Base-by-base conservation (phyloP, 164 flowering plant species). In the Tinospora cordifolia region DNA sequence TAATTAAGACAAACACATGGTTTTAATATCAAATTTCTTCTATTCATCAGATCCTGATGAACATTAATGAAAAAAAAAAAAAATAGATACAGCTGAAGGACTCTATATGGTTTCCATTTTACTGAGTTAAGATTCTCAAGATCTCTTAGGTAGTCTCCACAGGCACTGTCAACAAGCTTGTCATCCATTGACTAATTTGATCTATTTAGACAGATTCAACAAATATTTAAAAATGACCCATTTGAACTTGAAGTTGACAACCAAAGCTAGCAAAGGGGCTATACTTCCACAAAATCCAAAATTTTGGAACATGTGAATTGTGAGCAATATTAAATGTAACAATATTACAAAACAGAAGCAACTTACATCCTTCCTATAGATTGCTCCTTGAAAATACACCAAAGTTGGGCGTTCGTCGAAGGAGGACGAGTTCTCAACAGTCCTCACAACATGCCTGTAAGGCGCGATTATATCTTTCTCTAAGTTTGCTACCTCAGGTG, bases 301-400 rank as follows among this genome's bases (percentile, higher is more conserved):
- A 44, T 11, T 44, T 44, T 44, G 47, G 47, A 62, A 62, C 38
- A 62, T 25, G 38, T 62, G 30, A 63, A 63, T 63, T 47, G 0
- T 4, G 8, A 3, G 21, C 10, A 49, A 34, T 63, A 51, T 51
- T 49, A n/a, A 67, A 1, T 30, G 2, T 30, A 30, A 30, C 36
- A 30, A 4, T 30, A 30, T 2, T 30, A 65, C 47, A 12, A n/a
- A 70, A 69, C 38, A 25, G 51, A 60, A 68, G 51, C 13, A 66
- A 81, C 98, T 88, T 79, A 94, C 98, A 84, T 88, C 99, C 79
- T 94, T 94, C 73, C 98, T 83, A 69, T 86, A 92, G 69, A 92
- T 88, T 59, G 93, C 98, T 51, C 97, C 99, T 81, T 83, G 97
- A 75, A 94, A 94, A 74, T 84, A 89, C 13, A 77, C 79, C 81